Percentiles rank a stretch among this genome's conserved stretches.
phyloP scores from a whole-genome alignment of 805 yeast genomes.

The Candida xiaguanensis region DNA sequence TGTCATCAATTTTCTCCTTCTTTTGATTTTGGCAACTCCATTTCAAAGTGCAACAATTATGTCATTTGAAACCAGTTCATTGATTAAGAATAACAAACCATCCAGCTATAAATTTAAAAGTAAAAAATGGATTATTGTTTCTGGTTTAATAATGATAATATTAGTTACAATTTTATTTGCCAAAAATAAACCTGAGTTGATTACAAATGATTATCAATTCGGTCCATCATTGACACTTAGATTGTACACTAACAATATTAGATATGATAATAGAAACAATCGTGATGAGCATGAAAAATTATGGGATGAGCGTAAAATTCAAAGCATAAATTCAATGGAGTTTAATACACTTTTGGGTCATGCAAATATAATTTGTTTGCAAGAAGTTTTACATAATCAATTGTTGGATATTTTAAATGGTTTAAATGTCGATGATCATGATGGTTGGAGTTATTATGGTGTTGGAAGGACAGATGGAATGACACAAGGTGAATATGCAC shows the following conservation, averaged over 20 bases:
- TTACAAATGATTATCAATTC: constrained; percentile 4
- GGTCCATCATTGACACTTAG: constrained; percentile 17
- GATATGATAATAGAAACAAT: constrained; percentile 35
- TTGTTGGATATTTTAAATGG: constrained; percentile 28
- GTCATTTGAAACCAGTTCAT: neutral
- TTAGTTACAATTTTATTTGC: constrained; percentile 1
- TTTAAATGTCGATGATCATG: constrained; percentile 16
- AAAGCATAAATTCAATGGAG: constrained; percentile 36
- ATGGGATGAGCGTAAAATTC: constrained; percentile 42
- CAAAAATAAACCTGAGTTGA: neutral
- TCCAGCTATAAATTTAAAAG: neutral
- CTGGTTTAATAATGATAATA: neutral
- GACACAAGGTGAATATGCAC: constrained; percentile 31
- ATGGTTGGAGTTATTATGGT: constrained; percentile 33
- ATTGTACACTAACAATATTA: constrained; percentile 42
- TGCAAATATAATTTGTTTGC: constrained; percentile 39
- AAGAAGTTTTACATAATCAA: constrained; percentile 38
- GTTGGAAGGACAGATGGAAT: constrained; percentile 34
- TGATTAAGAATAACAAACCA: neutral
- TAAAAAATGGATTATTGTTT: constrained; percentile 1
- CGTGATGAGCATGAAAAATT: constrained; percentile 37
- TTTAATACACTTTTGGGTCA: constrained; percentile 15
- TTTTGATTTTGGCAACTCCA: neutral
- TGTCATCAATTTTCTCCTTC: neutral
- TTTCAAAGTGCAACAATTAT: neutral